Base-by-base conservation (phyloP, 768 basidiomycete species). In the Strobilomyces echinocephalus region DNA sequence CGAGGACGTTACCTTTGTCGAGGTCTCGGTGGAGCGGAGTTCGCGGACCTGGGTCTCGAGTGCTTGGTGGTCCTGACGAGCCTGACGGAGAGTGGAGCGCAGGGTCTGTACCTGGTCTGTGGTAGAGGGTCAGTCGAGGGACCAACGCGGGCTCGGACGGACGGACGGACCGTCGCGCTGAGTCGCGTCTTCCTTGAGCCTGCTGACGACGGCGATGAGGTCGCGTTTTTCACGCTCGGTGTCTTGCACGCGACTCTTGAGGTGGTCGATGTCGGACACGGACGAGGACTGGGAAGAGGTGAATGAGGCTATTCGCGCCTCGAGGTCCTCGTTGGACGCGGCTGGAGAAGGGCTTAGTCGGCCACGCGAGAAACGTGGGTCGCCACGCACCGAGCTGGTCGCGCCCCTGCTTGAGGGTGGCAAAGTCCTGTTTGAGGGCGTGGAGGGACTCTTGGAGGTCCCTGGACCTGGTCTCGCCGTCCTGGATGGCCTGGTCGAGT, bases 211-310 rank as follows among this genome's bases (percentile, higher is more conserved):
- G 28, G 80, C 82, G 40, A 95, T 76, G 44, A 97, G 79, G 57
- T 95, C 91, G 33, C 92, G 83, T 71, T 97, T 97, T 75, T 97
- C 95, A 50, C 88, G 79, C 58, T 97, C 91, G 1, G 80, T 79
- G 55, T 91, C 88, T 20, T 91, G 84, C 5, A 87, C 71, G 36
- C 82, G 80, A 51, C 71, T 78, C 58, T 78, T 82, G 35, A 90
- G 65, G 7, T 72, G 66, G 34, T 83, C 83, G 8, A 82, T 67
- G 64, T 87, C 87, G 1, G 76, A 71, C 4, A 83, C 82, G 3
- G 88, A 85, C 0, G 82, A 75, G 11, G 81, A 75, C 41, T 86
- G 81, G 0, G 85, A 80, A 35, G 63, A 79, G 11, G 80, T 78
- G 6, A 90, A 70, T 0, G 78, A 66, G 6, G 80, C 64, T 54